Evolutionary conservation across 352 stramenopile genomes (phyloP), one percentile per base, ranked within the genome.

Genomic region (Globisporangium mamillatum): DNA sequence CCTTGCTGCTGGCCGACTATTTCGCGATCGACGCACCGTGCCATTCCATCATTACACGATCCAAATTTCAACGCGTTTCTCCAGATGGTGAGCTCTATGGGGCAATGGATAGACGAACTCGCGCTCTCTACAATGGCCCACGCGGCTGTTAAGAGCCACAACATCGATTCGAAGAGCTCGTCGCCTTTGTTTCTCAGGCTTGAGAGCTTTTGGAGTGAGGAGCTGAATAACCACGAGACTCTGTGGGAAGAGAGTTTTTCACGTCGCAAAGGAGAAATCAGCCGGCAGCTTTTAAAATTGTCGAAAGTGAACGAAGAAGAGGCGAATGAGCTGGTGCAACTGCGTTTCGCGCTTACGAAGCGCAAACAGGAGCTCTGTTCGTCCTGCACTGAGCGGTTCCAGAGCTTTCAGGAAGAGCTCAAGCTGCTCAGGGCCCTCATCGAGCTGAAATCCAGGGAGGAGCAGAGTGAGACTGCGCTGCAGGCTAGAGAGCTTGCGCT

Each of bases 241-340:
- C 63, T 70, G n/a, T 83, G 72, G 69, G 73, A 78, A 56, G 70
- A 75, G 9, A 54, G 44, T 6, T 62, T 65, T 9, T 36, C 32
- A 3, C 61, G 53, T n/a, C 74, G 76, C 0, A 73, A 65, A 4
- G 60, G 44, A 46, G 74, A 81, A 29, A 67, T 79, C 9, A 34
- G 73, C 7, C 61, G 70, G 1, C 71, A 79, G 27, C 44, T 77
- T 2, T 38, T 62, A 7, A 75, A 72, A 34, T n/a, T 81, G 6
- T 75, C 77, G 10, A 70, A 72, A 60, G 60, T 78, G 3, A 72
- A 81, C 25, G 76, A 83, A 41, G 76, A 83, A 46, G 74, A 79
- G 34, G 65, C 74, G 1, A 32, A 9, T 0, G 72, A 81, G 16
- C 36, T 81, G 1, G 66, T 66, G 1, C 44, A 70, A 14, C 60